phyloP scores from a whole-genome alignment of 352 stramenopile species.

The Globisporangium megalacanthum region DNA sequence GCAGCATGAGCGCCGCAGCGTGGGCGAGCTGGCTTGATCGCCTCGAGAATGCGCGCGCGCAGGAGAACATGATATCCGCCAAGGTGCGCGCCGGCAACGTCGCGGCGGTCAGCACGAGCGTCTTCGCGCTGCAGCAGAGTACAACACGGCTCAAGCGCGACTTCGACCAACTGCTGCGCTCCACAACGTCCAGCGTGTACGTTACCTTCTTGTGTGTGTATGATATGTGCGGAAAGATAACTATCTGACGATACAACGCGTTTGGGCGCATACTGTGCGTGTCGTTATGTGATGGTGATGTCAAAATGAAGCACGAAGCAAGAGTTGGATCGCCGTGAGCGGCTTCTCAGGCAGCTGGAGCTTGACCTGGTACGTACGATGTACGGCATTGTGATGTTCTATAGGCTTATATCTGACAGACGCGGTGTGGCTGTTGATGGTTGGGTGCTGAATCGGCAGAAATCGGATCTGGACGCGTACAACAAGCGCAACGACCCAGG shows the following conservation, averaged over 20 bases:
- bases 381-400: neutral
- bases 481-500: constrained; percentile 45
- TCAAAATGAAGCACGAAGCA: constrained; percentile 40
- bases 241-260: no score
- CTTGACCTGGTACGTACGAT: constrained; percentile 43
- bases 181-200: constrained; percentile 42
- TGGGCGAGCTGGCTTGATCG: constrained; percentile 82
- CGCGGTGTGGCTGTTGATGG: neutral
- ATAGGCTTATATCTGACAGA: no score
- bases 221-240: neutral
- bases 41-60: constrained; percentile 62
- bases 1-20: constrained; percentile 53
- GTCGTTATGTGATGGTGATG: neutral
- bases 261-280: neutral
- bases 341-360: constrained; percentile 51
- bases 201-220: constrained; percentile 5
- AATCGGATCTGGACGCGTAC: constrained; percentile 70
- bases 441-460: constrained; percentile 18
- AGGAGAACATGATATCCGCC: constrained; percentile 53
- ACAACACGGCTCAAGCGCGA: constrained; percentile 74
- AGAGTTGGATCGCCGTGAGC: constrained; percentile 66
- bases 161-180: constrained; percentile 72
- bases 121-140: constrained; percentile 82
- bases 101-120: constrained; percentile 62
- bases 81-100: constrained; percentile 70